Evolutionary conservation across 257 asterid species (phyloP), one percentile per base, ranked within the genome.

Genomic region (Fraxinus cuspidata): DNA sequence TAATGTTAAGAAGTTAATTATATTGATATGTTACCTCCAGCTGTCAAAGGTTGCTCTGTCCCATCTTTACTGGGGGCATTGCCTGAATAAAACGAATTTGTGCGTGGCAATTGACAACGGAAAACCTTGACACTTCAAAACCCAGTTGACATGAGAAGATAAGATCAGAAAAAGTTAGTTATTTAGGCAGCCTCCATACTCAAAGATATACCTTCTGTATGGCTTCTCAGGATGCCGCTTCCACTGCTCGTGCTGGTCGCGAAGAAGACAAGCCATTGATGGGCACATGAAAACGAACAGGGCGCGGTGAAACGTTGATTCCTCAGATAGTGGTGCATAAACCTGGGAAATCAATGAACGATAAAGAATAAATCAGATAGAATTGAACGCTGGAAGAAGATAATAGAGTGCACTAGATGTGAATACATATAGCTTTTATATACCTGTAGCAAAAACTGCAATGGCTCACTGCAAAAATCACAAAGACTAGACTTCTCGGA

Each of bases 371-470:
- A 27, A 66, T 28, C 58, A 66, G 16, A 51, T 0, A 32, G 19
- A 81, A n/a, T 16, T 9, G 19, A 3, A 12, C 40, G 56, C 34
- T 32, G 13, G n/a, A 38, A 12, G 21, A 71, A 40, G 35, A 32
- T 8, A 4, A 68, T 31, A 73, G 11, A 65, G 11, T 77, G n/a
- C 44, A 12, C 56, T 72, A 66, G 53, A 42, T 15, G 11, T 35
- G 68, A 29, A 42, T 12, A 63, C 38, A 72, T 60, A 18, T 21
- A 10, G 68, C 9, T 34, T 67, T 44, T 75, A 80, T 35, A 72
- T 87, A 96, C 98, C 98, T 96, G 99, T 67, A 93, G 92, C 84
- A 93, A 82, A 88, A 93, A 96, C 87, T 89, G 98, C 95, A 96
- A 77, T 71, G 98, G 98, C 79, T 90, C 91, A 63, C 87, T 82